Evolutionary conservation across 441 rosid genomes (phyloP), one percentile per base, ranked within the genome.

Genomic region (Arabidopsis lyrata): DNA sequence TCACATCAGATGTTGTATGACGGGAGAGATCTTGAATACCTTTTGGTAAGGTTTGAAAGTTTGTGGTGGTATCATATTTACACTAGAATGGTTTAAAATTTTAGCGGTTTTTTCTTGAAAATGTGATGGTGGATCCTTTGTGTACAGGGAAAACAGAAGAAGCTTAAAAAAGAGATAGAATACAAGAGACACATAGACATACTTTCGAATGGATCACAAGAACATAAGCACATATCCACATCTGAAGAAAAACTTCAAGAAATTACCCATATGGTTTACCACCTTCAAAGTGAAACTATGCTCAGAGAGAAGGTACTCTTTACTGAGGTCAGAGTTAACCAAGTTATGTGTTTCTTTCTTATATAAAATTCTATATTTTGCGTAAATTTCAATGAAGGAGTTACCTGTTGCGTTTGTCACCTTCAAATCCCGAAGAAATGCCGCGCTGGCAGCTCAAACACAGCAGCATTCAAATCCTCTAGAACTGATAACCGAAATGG

Each of bases 391-490:
- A 64, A 64, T 74, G 74, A 50, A 92, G 97, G 99, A 92, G 80
- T 63, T 92, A 70, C 90, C 91, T 11, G 86, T 84, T 54, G 97
- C 97, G 65, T 92, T 95, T 68, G 97, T 83, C 53, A 86, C 89
- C 52, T 92, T 95, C 83, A 95, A 90, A 79, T 84, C 93, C 3
- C 83, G 97, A 20, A 70, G 83, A 79, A 87, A 82, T 70, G 94
- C 99, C 53, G 83, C 93, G 29, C 39, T 89, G 59, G 92, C 83
- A 45, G 87, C 94, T 20, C 99, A 90, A 80, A 83, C 96, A 60
- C 97, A 87, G 81, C 97, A 95, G 77, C 90, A 92, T 77, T 76
- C 82, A 10, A 81, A 95, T 74, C 99, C 96, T 22, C 83, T 95
- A 55, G 72, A 78, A 60, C 86, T 86, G 90, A 87, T 87, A 63